Evolutionary conservation across 2,329 filamentous ascomycete genomes (phyloP), one percentile per base, ranked within the genome.

Genomic region (Coniochaeta pulveracea): DNA sequence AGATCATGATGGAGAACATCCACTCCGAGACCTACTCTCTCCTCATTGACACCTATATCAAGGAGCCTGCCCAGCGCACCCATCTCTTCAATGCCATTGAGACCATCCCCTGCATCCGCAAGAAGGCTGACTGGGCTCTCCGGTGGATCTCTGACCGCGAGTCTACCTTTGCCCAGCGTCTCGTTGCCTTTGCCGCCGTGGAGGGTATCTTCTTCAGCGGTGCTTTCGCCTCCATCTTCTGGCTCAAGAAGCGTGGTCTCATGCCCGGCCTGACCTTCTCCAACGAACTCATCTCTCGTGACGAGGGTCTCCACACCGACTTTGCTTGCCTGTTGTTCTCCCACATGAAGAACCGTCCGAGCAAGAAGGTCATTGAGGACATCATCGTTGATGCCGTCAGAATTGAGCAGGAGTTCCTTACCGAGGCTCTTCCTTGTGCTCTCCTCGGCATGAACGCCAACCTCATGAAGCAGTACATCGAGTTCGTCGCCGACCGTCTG

Each of bases 1-100:
- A 98, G 69, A 96, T 96, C 69, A 98, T 98, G 91, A 96, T 98
- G 85, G 91, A 98, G 73, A 98, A 98, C 68, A 94, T 98, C 52
- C 91, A 98, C 74, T 95, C 91, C 11, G 91, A 98, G 69, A 98
- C 91, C 35, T 98, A 98, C 75, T 96, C 89, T 14, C 80, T 98
- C 22, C 79, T 98, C 56, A 98, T 98, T 57, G 91, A 98, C 60
- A 95, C 89, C 42, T 98, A 98, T 63, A 93, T 98, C 66, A 95
- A 93, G 72, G 91, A 98, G 69, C 83, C 85, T 42, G 82, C 83
- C 56, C 89, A 98, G 69, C 80, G 85, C 48, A 82, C 75, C 41
- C 88, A 96, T 58, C 80, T 98, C 37, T 96, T 98, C 68, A 94
- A 98, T 53, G 91, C 91, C 50, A 93, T 98, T 62, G 91, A 98